Evolutionary conservation across 106 monocot genomes (phyloP).

Genomic region (Allium sativum): DNA sequence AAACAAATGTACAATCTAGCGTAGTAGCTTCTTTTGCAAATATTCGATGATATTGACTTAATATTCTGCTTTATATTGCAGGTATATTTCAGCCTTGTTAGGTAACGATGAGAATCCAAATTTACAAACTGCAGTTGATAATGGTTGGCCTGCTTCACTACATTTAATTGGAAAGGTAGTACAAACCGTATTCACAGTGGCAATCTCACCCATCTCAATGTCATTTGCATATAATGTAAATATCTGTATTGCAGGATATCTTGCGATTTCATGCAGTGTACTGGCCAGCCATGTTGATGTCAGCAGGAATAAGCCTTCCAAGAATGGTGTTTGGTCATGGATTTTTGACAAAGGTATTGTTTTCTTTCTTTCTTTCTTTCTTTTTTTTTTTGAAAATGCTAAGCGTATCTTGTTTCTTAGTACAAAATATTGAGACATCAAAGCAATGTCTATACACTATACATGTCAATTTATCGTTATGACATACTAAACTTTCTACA

Average conservation of each 20-base stretch:
- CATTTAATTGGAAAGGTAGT: conserved; percentile 68
- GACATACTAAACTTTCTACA: too few species aligned
- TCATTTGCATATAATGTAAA: neutral
- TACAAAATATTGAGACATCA: too few species aligned
- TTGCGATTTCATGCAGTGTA: conserved; percentile 98
- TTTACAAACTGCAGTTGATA: conserved; percentile 61
- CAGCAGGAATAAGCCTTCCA: conserved; percentile 79
- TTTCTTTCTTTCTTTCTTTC: neutral
- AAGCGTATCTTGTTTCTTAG: too few species aligned
- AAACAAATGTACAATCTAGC: neutral
- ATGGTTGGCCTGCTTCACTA: conserved; percentile 92
- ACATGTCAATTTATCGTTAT: too few species aligned
- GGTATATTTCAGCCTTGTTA: conserved; percentile 88
- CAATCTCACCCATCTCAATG: neutral
- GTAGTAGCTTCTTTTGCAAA: neutral
- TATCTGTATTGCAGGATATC: conserved; percentile 56
- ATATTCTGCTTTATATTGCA: conserved; percentile 12
- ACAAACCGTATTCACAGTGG: neutral
- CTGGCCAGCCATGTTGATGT: conserved; percentile 99
- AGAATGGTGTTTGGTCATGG: conserved; percentile 96
- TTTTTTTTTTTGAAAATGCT: too few species aligned
- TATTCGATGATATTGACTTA: neutral
- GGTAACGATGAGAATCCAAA: conserved; percentile 52
- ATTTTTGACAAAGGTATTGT: conserved; percentile 89
- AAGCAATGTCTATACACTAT: too few species aligned